These are phyloP conservation scores for Gliomastix tumulicola DNA, from an alignment of 2,329 filamentous ascomycete species.

Conservation along the genomic window DNA sequence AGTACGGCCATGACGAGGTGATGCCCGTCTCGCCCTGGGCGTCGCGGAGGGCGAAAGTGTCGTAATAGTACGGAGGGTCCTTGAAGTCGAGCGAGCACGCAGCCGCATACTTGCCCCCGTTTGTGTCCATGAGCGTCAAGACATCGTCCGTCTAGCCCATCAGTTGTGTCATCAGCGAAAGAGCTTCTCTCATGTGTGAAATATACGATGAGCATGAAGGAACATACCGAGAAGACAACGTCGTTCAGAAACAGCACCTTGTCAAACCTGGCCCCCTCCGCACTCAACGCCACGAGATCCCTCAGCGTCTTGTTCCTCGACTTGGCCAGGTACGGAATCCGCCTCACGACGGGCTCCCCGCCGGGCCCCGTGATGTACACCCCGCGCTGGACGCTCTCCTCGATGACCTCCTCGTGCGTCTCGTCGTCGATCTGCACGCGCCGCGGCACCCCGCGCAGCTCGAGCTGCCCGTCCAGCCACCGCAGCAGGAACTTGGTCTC, in stretches of 20 bases:
- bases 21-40: slow-evolving; percentile 41
- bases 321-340: slow-evolving; percentile 62
- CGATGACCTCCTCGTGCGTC: slow-evolving; percentile 44
- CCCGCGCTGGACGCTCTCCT: background rate
- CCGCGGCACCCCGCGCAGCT: slow-evolving; percentile 40
- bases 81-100: slow-evolving; percentile 56
- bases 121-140: slow-evolving; percentile 47
- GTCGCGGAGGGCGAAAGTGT: slow-evolving; percentile 40
- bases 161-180: slow-evolving; percentile 1
- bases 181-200: slow-evolving; percentile 1
- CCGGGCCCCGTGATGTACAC: slow-evolving; percentile 57
- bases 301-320: slow-evolving; percentile 58
- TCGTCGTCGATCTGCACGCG: slow-evolving; percentile 50
- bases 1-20: slow-evolving; percentile 53
- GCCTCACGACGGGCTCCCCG: slow-evolving; percentile 47
- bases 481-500: slow-evolving; percentile 55
- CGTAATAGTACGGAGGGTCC: slow-evolving; percentile 44
- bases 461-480: slow-evolving; percentile 48
- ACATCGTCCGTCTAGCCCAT: slow-evolving; percentile 50
- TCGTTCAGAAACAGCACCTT: slow-evolving; percentile 58
- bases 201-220: background rate
- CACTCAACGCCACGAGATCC: slow-evolving; percentile 44
- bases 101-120: slow-evolving; percentile 51
- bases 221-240: slow-evolving; percentile 48
- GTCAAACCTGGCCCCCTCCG: slow-evolving; percentile 45